Conservation (phyloP, 371 early-diverging fungal genomes). For the Phascolomyces articulosus region DNA sequence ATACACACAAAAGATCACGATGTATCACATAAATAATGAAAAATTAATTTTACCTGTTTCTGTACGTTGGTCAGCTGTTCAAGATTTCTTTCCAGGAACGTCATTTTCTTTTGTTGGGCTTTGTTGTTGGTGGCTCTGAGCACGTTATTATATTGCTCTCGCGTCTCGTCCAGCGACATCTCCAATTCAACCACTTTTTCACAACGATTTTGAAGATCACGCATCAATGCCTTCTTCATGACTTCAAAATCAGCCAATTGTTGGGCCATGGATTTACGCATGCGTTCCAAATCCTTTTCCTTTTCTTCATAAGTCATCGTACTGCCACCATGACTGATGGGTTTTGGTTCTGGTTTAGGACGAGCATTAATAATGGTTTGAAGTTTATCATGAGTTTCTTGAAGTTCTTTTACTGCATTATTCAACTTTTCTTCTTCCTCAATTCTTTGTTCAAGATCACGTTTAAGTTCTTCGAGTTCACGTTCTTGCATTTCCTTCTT, state of each 20-base stretch:
- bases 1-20: too few species aligned
- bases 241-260: constrained; percentile 92
- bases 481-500: constrained; percentile 77
- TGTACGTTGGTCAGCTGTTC: constrained; percentile 95
- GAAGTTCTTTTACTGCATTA: constrained; percentile 58
- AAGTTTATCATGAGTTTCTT: constrained; percentile 69
- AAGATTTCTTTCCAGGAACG: constrained; percentile 92
- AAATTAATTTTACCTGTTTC: constrained; percentile 49
- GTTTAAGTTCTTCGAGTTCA: constrained; percentile 75
- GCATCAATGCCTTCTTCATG: constrained; percentile 95
- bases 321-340: background rate
- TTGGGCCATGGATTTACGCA: constrained; percentile 88
- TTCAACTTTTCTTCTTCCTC: constrained; percentile 72
- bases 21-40: background rate
- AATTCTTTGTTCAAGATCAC: constrained; percentile 66
- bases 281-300: constrained; percentile 82
- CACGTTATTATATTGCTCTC: constrained; percentile 87
- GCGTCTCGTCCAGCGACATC: constrained; percentile 88
- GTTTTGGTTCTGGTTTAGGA: background rate
- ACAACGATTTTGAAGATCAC: constrained; percentile 93
- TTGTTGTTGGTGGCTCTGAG: constrained; percentile 79
- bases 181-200: constrained; percentile 95
- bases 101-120: constrained; percentile 91
- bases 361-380: constrained; percentile 29
- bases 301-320: constrained; percentile 40